Evolutionary conservation across 2,329 filamentous ascomycete genomes (phyloP), one percentile per base, ranked within the genome.

Genomic region (Phaeosphaeria sp.): DNA sequence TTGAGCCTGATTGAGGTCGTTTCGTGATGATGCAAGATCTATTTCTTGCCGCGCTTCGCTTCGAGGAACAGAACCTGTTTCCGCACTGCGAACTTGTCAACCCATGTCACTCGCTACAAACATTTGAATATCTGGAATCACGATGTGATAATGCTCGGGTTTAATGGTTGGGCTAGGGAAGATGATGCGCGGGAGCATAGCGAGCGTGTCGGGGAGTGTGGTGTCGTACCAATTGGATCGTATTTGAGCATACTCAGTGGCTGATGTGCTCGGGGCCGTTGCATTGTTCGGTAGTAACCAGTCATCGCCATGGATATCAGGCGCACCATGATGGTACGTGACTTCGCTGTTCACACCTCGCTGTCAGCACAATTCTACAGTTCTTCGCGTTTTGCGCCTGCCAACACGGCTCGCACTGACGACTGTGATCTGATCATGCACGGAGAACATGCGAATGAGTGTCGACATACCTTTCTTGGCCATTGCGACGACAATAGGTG

Each of bases 181-280:
- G n/a, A n/a, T n/a, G n/a, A n/a, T n/a, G n/a, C n/a, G n/a, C n/a
- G n/a, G n/a, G n/a, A n/a, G n/a, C n/a, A n/a, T n/a, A n/a, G n/a
- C n/a, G n/a, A n/a, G n/a, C n/a, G n/a, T n/a, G n/a, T n/a, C n/a
- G 30, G 11, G 11, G 15, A 13, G 30, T 13, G 15, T 7, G 30
- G 30, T 13, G 30, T 13, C 86, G 66, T 87, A 96, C 92, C 90
- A 65, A 99, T 93, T 43, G 95, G 95, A 77, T 99, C 95, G 80
- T 99, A 99, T 84, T 99, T 99, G 71, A 99, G 83, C 92, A 99
- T 95, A 82, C 93, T 96, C 80, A 99, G 86, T 55, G 96, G 93
- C 45, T 90, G 84, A 62, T 93, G 85, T 27, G 87, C 86, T 68
- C 95, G 89, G 13, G 93, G 93, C 57, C 96, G 89, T 68, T 90